A percentile compares a stretch with the other conserved stretches of the same genome.
Evolutionary conservation across 495 filamentous ascomycete species (phyloP).

Genomic region (Halenospora varia): DNA sequence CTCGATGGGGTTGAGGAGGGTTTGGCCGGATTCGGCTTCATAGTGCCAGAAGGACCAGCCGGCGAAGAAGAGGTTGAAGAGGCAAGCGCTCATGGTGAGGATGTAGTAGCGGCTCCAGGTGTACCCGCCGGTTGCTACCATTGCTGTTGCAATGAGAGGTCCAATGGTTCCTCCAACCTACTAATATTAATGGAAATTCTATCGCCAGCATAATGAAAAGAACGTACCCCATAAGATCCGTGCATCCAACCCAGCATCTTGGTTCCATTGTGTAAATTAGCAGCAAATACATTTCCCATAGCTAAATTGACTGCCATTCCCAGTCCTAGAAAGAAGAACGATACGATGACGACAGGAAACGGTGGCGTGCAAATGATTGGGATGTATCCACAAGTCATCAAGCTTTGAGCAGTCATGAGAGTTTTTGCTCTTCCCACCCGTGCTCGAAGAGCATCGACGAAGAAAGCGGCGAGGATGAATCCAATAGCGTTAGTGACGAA

Average conservation of each 20-base stretch:
- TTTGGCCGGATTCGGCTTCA: constrained; percentile 38
- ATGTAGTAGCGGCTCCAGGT: constrained; percentile 60
- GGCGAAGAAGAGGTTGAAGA: constrained; percentile 44
- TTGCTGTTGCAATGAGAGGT: constrained; percentile 68
- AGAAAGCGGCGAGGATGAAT: constrained; percentile 68
- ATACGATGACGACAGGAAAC: constrained; percentile 59
- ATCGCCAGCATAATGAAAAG: neutral
- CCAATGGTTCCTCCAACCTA: constrained; percentile 1
- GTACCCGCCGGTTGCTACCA: constrained; percentile 42
- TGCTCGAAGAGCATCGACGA: constrained; percentile 52
- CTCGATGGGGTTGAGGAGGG: constrained; percentile 35
- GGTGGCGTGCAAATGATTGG: constrained; percentile 63
- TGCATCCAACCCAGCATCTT: constrained; percentile 60
- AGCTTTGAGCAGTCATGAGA: constrained; percentile 51
- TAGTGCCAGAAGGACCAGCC: constrained; percentile 57
- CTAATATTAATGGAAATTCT: neutral
- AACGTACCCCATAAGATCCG: constrained; percentile 71
- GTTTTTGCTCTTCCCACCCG: constrained; percentile 60
- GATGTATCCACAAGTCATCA: constrained; percentile 50
- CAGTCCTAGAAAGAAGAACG: constrained; percentile 64
- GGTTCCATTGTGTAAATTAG: constrained; percentile 60
- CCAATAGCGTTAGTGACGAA: constrained; percentile 77
- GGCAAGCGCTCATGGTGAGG: constrained; percentile 46
- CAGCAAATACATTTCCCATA: constrained; percentile 71
- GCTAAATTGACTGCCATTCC: constrained; percentile 65